These are phyloP conservation scores for Solanum corneliomulleri DNA, from an alignment of 257 asterid genomes.

Conservation along the genomic window DNA sequence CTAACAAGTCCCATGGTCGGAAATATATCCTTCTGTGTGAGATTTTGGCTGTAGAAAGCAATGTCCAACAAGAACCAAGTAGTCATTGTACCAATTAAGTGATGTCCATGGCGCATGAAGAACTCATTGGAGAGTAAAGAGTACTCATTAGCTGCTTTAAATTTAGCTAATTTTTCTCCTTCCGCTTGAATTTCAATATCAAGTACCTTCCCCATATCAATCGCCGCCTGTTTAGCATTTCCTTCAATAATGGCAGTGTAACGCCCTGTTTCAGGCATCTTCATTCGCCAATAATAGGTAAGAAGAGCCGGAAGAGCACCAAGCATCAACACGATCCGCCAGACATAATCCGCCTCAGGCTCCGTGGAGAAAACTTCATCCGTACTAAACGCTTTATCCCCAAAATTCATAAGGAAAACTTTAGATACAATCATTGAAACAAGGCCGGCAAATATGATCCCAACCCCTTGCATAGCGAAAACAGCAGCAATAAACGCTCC, in stretches of 20 bases:
- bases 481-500: slow-evolving; percentile 68
- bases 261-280: slow-evolving; percentile 29
- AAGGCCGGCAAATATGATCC: slow-evolving; percentile 42
- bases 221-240: slow-evolving; percentile 51
- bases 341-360: slow-evolving; percentile 45
- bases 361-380: slow-evolving; percentile 26
- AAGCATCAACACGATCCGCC: slow-evolving; percentile 58
- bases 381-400: slow-evolving; percentile 16
- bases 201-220: slow-evolving; percentile 47
- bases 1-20: slow-evolving; percentile 27
- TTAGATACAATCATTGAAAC: slow-evolving; percentile 29
- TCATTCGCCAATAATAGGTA: slow-evolving; percentile 70
- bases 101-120: slow-evolving; percentile 27
- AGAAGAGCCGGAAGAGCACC: slow-evolving; percentile 61
- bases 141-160: slow-evolving; percentile 4
- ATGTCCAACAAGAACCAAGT: slow-evolving; percentile 36
- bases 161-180: slow-evolving; percentile 20
- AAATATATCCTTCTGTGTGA: slow-evolving; percentile 39
- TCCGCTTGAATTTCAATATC: slow-evolving; percentile 52
- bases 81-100: slow-evolving; percentile 24
- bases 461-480: slow-evolving; percentile 66
- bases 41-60: slow-evolving; percentile 31
- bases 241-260: slow-evolving; percentile 67
- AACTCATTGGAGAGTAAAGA: slow-evolving; percentile 30
- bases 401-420: slow-evolving; percentile 16